Base-by-base conservation (phyloP, 2,329 filamentous ascomycete genomes). In the Ustulina deusta region DNA sequence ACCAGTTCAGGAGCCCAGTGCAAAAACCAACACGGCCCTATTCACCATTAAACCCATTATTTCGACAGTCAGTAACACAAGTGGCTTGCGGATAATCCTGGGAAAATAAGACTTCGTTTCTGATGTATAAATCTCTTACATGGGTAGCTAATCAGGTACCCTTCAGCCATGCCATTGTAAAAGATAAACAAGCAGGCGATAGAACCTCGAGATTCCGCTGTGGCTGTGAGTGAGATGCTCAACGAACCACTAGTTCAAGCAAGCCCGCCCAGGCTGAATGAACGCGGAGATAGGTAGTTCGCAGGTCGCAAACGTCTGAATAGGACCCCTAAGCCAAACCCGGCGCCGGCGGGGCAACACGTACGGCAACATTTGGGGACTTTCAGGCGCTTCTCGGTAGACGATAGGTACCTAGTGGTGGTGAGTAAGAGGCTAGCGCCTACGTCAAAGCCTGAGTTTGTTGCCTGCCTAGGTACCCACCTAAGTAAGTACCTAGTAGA, bases 271-370 rank as follows among this genome's bases (percentile, higher is more conserved):
- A n/a, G 17, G 56, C 29, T 59, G 25, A 25, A 51, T 51, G 42
- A 63, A 56, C 22, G 51, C 25, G 29, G 64, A 66, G 29, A 57
- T 7, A 42, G 25, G n/a, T 9, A 27, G 32, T 13, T 34, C 13
- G 52, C 32, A 42, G 22, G n/a, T 59, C 44, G 54, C 64, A 63
- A 67, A 67, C 55, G 48, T 64, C n/a, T 32, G 40, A 48, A 55
- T 61, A 44, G 15, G 5, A 13, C 27, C 10, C 56, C 38, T 61
- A 61, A 65, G 27, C 65, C 51, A 65, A 61, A 51, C 27, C 56
- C 61, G 57, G 65, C 29, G 34, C n/a, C 13, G 34, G 48, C 40
- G 48, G 61, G 49, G 56, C 29, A 56, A 20, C 17, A 20, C n/a
- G 42, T 46, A 22, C 42, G 7, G 20, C 42, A 46, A 46, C 20